A percentile compares a stretch with the other conserved stretches of the same genome.
phyloP scores from a whole-genome alignment of 179 eudicot genomes.

The Dionaea muscipula region DNA sequence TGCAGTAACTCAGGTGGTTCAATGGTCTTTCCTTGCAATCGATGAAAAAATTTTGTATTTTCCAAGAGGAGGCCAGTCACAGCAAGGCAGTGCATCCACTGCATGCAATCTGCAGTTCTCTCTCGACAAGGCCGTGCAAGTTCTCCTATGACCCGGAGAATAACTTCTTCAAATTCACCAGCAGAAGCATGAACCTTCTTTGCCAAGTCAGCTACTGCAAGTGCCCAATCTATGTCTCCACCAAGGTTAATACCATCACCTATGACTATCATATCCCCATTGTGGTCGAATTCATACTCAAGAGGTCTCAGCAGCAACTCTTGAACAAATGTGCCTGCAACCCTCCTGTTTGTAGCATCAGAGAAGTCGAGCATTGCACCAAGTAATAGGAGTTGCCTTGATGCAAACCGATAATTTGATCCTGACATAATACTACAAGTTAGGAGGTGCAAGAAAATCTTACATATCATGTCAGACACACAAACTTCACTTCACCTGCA shows the following conservation, averaged over 20 bases:
- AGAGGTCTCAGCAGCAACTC: constrained; percentile 49
- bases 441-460: constrained; percentile 6
- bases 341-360: constrained; percentile 65
- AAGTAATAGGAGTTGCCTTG: constrained; percentile 86
- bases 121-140: constrained; percentile 90
- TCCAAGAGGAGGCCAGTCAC: constrained; percentile 69
- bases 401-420: constrained; percentile 52
- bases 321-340: constrained; percentile 56
- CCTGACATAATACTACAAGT: constrained; percentile 37
- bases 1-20: constrained; percentile 71
- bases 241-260: constrained; percentile 92
- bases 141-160: constrained; percentile 52
- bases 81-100: constrained; percentile 96
- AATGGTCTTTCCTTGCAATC: constrained; percentile 62
- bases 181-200: constrained; percentile 68
- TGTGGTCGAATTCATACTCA: constrained; percentile 55
- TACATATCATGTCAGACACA: constrained; percentile 5
- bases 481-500: constrained; percentile 52
- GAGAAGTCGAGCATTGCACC: constrained; percentile 89
- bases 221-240: constrained; percentile 84
- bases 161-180: constrained; percentile 90
- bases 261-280: constrained; percentile 50
- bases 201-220: constrained; percentile 56
- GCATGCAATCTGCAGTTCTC: constrained; percentile 74
- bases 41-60: constrained; percentile 46